phyloP scores from a whole-genome alignment of 768 basidiomycete species.

The Pholiota conissans region DNA sequence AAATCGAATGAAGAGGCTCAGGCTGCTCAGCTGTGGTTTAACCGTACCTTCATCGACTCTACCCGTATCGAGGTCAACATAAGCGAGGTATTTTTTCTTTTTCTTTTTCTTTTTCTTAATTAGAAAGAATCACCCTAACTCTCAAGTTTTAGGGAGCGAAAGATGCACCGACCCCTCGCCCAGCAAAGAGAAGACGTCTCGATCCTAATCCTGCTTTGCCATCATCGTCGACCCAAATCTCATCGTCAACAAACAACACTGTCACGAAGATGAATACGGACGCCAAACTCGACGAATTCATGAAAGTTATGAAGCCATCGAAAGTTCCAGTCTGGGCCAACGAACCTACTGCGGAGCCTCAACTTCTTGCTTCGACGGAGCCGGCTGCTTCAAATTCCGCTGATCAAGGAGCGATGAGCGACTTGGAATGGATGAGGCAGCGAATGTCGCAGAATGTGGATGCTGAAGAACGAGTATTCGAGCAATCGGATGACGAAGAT shows the following conservation, averaged over 20 bases:
- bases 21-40: constrained; percentile 79
- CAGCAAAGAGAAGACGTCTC: constrained; percentile 67
- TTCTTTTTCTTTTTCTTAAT: constrained; percentile 5
- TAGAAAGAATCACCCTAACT: constrained; percentile 1
- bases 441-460: constrained; percentile 55
- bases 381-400: constrained; percentile 11
- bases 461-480: constrained; percentile 47
- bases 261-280: constrained; percentile 23
- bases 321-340: constrained; percentile 71
- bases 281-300: constrained; percentile 60
- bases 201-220: constrained; percentile 30
- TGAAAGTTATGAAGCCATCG: constrained; percentile 73
- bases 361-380: constrained; percentile 8
- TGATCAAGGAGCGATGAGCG: constrained; percentile 46
- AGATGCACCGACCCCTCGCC: constrained; percentile 65
- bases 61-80: constrained; percentile 72
- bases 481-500: constrained; percentile 63
- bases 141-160: constrained; percentile 54
- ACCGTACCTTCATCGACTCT: constrained; percentile 81
- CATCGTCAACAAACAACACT: constrained; percentile 3
- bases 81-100: constrained; percentile 62
- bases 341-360: constrained; percentile 27
- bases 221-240: constrained; percentile 8
- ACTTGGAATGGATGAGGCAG: constrained; percentile 74
- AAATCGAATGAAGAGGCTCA: constrained; percentile 76